Base-by-base conservation (phyloP, 768 basidiomycete genomes). In the Chlorophyllum brunneum region DNA sequence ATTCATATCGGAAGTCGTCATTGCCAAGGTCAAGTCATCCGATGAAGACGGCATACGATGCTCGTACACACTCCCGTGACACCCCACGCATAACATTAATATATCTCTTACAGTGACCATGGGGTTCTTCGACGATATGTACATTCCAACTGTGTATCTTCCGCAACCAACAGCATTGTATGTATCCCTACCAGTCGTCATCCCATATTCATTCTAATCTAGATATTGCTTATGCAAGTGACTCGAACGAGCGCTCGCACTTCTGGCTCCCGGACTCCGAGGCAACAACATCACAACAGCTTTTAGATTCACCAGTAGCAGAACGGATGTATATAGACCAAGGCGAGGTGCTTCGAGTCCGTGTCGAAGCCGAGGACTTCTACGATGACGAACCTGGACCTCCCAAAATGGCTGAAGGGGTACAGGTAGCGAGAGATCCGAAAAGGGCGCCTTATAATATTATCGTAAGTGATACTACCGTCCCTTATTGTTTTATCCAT, bases 71-170 rank as follows among this genome's bases (percentile, higher is more conserved):
- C 1, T 33, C 26, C 33, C 33, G 10, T 16, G 34, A 34, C 1
- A 31, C 7, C 16, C n/a, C 4, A 5, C 16, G 5, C 11, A 42
- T 27, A 23, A 16, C 26, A 27, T 50, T 49, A 37, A 16, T 29
- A 22, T n/a, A n/a, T n/a, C 37, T 45, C 13, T 8, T 49, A 29
- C 59, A 95, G 94, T 95, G 23, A 81, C 86, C 18, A 67, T 97
- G 15, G 88, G 86, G 16, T 98, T 98, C 74, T 98, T 98, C 61
- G 91, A 93, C 67, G 94, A 98, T 60, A 85, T 98, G 20, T 90
- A 92, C 63, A 79, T 98, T 40, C 91, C 93, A 0, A 69, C 79
- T 0, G 71, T 79, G 2, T 85, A 91, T 53, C 81, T 98, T 4
- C 94, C 95, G 1, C 81, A 86, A 60, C 87, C 92, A 23, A 81